A percentile compares a stretch with the other conserved stretches of the same genome.
These are phyloP conservation scores for Mycoemilia scoparia DNA, from an alignment of 192 early-diverging fungal genomes.

Conservation along the genomic window DNA sequence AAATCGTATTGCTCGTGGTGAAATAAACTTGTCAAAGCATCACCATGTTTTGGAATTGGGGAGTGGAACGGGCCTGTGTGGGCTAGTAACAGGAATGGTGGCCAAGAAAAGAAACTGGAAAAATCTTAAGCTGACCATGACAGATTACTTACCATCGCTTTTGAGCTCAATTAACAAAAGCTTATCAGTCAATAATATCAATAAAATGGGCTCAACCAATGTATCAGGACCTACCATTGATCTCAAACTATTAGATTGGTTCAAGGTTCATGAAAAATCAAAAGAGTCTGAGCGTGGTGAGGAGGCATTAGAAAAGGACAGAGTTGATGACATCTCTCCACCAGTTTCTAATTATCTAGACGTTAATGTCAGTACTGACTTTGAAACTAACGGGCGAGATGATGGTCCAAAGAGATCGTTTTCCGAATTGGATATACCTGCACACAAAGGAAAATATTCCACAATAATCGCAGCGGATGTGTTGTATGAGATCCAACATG, in stretches of 20 bases:
- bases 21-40: not conserved
- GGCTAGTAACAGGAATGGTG: not conserved
- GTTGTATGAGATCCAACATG: slow-evolving; percentile 12
- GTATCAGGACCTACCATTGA: not conserved
- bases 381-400: not conserved
- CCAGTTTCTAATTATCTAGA: not conserved
- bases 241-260: slow-evolving; percentile 5
- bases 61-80: slow-evolving; percentile 7
- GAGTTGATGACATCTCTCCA: not conserved
- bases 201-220: slow-evolving; percentile 5
- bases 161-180: too few species aligned
- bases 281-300: not conserved
- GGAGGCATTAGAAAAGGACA: not conserved
- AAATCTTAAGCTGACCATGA: slow-evolving; percentile 5
- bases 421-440: not conserved
- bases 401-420: not conserved
- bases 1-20: slow-evolving; percentile 4
- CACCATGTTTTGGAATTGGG: slow-evolving; percentile 5
- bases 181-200: not conserved
- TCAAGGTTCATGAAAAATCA: slow-evolving; percentile 1
- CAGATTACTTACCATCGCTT: slow-evolving; percentile 8
- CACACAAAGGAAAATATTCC: slow-evolving; percentile 1
- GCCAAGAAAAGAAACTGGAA: not conserved
- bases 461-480: slow-evolving; percentile 10
- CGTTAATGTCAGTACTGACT: not conserved